A percentile compares a stretch with the other conserved stretches of the same genome.
Evolutionary conservation across 192 early-diverging fungal species (phyloP).

Genomic region (Mortierella hygrophila): DNA sequence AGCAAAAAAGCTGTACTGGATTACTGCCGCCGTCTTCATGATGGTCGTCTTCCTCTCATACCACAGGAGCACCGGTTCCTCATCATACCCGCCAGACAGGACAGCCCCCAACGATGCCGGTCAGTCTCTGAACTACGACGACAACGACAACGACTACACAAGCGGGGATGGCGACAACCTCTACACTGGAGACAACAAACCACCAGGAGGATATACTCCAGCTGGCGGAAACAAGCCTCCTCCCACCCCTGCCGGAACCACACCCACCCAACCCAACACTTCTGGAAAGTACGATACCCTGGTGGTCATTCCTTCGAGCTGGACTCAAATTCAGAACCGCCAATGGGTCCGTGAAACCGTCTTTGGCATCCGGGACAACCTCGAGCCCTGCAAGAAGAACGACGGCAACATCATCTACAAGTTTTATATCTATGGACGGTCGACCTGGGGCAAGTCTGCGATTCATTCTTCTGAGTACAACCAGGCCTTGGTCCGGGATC

Average conservation of each 20-base stretch:
- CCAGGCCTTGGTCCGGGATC: conserved; percentile 41
- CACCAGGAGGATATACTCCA: not conserved
- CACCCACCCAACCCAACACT: conserved; percentile 29
- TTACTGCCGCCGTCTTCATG: conserved; percentile 35
- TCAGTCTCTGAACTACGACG: conserved; percentile 11
- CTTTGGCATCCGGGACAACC: conserved; percentile 67
- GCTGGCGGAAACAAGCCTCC: not conserved
- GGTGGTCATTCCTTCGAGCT: conserved; percentile 61
- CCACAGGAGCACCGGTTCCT: conserved; percentile 21
- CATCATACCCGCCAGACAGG: not conserved
- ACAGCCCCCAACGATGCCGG: conserved; percentile 1
- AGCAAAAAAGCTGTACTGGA: conserved; percentile 39
- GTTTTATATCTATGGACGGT: conserved; percentile 58
- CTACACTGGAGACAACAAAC: not conserved
- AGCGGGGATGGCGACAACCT: not conserved
- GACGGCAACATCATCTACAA: conserved; percentile 59
- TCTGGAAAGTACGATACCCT: conserved; percentile 61
- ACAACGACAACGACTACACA: conserved; percentile 20
- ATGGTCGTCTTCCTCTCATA: conserved; percentile 39
- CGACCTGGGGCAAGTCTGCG: conserved; percentile 18
- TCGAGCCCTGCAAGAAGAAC: conserved; percentile 62
- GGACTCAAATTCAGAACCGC: conserved; percentile 55
- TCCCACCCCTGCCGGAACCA: not conserved
- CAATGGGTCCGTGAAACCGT: conserved; percentile 63
- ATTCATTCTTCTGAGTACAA: conserved; percentile 37